Base-by-base conservation (phyloP, 2,329 filamentous ascomycete genomes). In the Nemania sp. region DNA sequence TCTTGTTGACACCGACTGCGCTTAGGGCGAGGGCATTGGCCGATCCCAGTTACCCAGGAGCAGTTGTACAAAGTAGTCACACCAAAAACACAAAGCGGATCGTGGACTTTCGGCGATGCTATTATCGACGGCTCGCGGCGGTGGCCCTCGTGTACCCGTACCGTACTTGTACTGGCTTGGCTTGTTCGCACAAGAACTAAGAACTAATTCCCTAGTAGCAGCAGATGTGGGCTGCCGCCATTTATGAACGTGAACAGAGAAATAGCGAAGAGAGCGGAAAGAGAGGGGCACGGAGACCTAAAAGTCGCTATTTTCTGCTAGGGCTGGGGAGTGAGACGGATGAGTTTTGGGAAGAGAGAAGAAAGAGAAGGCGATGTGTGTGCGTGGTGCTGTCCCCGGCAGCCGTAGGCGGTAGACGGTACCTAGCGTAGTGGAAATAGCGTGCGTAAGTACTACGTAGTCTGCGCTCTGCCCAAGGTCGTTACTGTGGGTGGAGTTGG, bases 171-270 rank as follows among this genome's bases (percentile, higher is more conserved):
- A 28, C 7, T 26, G 17, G 17, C 19, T 15, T 24, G 17, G 17
- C 19, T 41, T 26, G 36, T 31, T 39, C 56, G 52, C 52, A 53
- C 52, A 49, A 50, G 51, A 42, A 44, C 53, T 53, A 55, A 34
- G 19, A 53, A n/a, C n/a, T n/a, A n/a, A n/a, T n/a, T n/a, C n/a
- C n/a, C n/a, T n/a, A n/a, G n/a, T n/a, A n/a, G n/a, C n/a, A n/a
- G 49, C 17, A 43, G 42, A 44, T 44, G 52, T 37, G 55, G 51
- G 55, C 55, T 52, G 33, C 40, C 20, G 24, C 39, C 22, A 45
- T 45, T 47, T 49, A 23, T 34, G 11, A 49, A 30, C 26, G n/a
- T n/a, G n/a, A n/a, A n/a, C n/a, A n/a, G n/a, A n/a, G n/a, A n/a
- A n/a, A n/a, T n/a, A 47, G 51, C 50, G 37, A 54, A 36, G 30